phyloP scores from a whole-genome alignment of 495 filamentous ascomycete genomes.

The Daldinia bambusicola region DNA sequence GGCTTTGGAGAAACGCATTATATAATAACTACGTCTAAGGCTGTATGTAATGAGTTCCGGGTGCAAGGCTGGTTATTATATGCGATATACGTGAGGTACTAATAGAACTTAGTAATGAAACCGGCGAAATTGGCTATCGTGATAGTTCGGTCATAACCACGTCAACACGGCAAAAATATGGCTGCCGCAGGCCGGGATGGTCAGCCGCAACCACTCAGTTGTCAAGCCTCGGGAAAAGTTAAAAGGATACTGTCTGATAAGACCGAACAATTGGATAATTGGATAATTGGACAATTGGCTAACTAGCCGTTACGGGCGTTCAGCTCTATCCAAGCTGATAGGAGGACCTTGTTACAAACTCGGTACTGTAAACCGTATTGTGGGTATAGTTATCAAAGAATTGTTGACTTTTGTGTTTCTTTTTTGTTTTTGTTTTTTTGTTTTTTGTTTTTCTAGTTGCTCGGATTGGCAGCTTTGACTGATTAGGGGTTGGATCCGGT shows the following conservation, averaged over 20 bases:
- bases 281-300: constrained; percentile 26
- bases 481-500: too few species aligned
- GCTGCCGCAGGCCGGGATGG: constrained; percentile 13
- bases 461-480: too few species aligned
- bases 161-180: constrained; percentile 12
- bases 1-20: constrained; percentile 60
- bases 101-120: constrained; percentile 11
- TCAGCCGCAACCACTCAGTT: background rate
- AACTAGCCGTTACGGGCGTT: background rate
- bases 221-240: background rate
- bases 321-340: background rate
- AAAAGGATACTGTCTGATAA: background rate
- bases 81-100: too few species aligned
- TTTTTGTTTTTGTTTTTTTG: background rate
- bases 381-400: background rate
- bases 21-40: constrained; percentile 3
- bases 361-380: constrained; percentile 1
- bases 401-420: background rate
- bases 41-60: background rate
- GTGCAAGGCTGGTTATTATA: constrained; percentile 13
- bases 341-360: background rate
- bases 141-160: constrained; percentile 34
- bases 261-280: constrained; percentile 22
- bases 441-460: background rate
- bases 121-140: constrained; percentile 29